Evolutionary conservation across 352 stramenopile genomes (phyloP).

Genomic region (Phytophthora tubulina): DNA sequence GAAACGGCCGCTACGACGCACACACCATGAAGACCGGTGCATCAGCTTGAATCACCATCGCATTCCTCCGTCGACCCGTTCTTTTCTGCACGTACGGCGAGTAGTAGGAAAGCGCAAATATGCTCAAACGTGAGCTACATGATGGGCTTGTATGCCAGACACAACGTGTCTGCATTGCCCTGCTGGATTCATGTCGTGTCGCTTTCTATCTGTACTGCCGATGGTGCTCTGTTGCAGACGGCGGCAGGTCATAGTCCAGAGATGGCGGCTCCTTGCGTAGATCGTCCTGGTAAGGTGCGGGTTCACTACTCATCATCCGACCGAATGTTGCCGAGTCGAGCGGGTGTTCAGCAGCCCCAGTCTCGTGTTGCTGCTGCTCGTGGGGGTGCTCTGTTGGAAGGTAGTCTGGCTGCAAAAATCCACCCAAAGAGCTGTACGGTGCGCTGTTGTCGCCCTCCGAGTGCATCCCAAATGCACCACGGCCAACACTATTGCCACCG

Average conservation of each 20-base stretch:
- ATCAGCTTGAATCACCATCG: conserved; percentile 17
- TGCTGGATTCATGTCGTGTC: conserved; percentile 21
- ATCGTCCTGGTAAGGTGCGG: conserved; percentile 30
- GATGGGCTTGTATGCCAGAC: conserved; percentile 21
- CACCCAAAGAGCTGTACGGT: conserved; percentile 65
- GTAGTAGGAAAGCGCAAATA: conserved; percentile 21
- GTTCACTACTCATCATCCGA: conserved; percentile 53
- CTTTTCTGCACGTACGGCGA: conserved; percentile 16
- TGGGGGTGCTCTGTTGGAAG: conserved; percentile 49
- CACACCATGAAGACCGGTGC: conserved; percentile 11
- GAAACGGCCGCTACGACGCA: conserved; percentile 25
- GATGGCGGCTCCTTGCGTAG: conserved; percentile 34
- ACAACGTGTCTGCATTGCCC: conserved; percentile 24
- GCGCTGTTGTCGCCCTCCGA: conserved; percentile 27
- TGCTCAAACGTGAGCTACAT: conserved; percentile 28
- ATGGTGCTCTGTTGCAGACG: conserved; percentile 51
- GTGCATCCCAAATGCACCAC: conserved; percentile 48
- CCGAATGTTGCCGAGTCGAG: conserved; percentile 54
- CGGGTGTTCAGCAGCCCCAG: conserved; percentile 42
- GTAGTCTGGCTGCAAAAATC: conserved; percentile 73
- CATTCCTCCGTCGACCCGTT: conserved; percentile 14
- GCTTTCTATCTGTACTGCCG: conserved; percentile 54
- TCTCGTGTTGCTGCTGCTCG: conserved; percentile 38
- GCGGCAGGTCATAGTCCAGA: conserved; percentile 50
- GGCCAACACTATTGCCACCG: conserved; percentile 32